Evolutionary conservation across 2,329 filamentous ascomycete genomes (phyloP).

Genomic region (Curvularia eragrostidis): DNA sequence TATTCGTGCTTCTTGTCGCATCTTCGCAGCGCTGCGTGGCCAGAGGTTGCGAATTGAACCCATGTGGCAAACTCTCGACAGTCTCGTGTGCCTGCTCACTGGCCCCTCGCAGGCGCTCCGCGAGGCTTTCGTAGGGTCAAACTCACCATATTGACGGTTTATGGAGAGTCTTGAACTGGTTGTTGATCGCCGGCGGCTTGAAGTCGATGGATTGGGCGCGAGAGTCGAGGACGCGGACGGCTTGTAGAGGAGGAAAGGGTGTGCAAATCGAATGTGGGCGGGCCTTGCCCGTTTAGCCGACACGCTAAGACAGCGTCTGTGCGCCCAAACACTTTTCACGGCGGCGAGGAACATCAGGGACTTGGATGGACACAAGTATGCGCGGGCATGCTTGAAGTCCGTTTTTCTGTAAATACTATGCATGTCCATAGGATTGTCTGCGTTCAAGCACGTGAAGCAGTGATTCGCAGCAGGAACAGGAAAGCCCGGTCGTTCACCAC

Average conservation of each 20-base stretch:
- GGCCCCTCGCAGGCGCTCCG: constrained; percentile 13
- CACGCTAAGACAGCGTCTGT: constrained; percentile 2
- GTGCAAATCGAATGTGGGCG: constrained; percentile 6
- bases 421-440: background rate
- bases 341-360: background rate
- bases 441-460: background rate
- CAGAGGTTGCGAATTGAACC: constrained; percentile 31
- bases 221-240: constrained; percentile 44
- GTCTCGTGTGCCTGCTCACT: constrained; percentile 44
- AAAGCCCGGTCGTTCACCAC: background rate
- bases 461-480: background rate
- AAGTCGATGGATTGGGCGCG: constrained; percentile 46
- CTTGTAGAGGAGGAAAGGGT: constrained; percentile 27
- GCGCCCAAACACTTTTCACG: constrained; percentile 1
- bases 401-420: background rate
- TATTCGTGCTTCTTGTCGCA: constrained; percentile 19
- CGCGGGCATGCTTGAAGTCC: background rate
- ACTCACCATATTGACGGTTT: constrained; percentile 52
- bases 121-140: constrained; percentile 18
- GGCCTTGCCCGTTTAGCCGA: constrained; percentile 6
- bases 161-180: constrained; percentile 38
- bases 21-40: constrained; percentile 19
- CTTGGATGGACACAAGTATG: background rate
- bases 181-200: constrained; percentile 39
- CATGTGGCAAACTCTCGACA: constrained; percentile 39